Conservation (phyloP, 345 rosid species). For the Camelina neglecta region DNA sequence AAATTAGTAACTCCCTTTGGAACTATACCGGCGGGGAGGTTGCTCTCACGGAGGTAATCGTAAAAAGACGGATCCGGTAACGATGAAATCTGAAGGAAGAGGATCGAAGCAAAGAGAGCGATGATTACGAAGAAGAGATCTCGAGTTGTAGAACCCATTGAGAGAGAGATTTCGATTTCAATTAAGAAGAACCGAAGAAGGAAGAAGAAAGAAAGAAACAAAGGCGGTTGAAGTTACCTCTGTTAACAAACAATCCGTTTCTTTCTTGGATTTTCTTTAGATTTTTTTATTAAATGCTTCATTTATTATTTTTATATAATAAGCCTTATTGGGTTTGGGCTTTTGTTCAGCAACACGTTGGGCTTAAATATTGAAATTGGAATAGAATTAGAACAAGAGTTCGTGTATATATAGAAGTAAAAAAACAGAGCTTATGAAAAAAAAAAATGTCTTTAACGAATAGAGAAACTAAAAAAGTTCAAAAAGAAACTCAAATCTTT, state of each 20-base stretch:
- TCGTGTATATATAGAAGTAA: conserved; percentile 6
- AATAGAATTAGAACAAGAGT: conserved; percentile 9
- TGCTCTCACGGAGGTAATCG: conserved; percentile 56
- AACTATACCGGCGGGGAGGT: conserved; percentile 75
- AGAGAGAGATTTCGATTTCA: not conserved
- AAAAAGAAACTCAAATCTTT: not conserved
- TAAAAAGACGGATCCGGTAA: conserved; percentile 46
- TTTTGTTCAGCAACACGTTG: not conserved
- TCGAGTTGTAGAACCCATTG: conserved; percentile 13
- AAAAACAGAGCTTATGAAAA: not conserved
- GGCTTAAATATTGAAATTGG: not conserved
- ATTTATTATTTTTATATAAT: not conserved
- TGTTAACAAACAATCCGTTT: conserved; percentile 19
- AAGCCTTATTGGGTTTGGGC: not conserved
- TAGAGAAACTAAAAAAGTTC: conserved; percentile 9
- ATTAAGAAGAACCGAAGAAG: not conserved
- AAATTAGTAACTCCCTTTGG: conserved; percentile 75
- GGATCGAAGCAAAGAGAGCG: conserved; percentile 22
- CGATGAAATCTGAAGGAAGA: conserved; percentile 22
- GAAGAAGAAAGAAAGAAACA: conserved; percentile 9
- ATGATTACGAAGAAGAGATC: not conserved
- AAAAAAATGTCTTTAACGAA: conserved; percentile 7
- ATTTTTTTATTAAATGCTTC: not conserved
- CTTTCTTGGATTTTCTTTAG: not conserved
- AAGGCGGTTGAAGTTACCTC: conserved; percentile 22